Base-by-base conservation (phyloP, 164 flowering plant species). In the Berberis vulgaris region DNA sequence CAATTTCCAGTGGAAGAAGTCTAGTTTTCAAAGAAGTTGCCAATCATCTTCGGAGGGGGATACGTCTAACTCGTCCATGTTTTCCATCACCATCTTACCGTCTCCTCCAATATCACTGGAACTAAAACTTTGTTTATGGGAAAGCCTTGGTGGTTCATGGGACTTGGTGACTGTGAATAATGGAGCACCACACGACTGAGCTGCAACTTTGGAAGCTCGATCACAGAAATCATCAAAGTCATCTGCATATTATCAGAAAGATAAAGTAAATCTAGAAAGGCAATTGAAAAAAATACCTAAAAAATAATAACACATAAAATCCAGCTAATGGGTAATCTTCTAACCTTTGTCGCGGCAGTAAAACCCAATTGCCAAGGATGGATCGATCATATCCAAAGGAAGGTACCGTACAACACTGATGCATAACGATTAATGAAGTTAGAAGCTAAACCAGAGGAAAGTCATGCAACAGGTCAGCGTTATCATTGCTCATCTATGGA, bases 311-410 rank as follows among this genome's bases (percentile, higher is more conserved):
- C 50, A 52, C 10, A 61, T 4, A 61, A 10, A 41, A 10, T 55
- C 50, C 42, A 40, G 6, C 26, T 6, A n/a, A 2, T 55, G 38
- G 6, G 55, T 55, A 26, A 26, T 26, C 26, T 26, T 26, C 26
- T 26, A 26, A 84, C 96, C 89, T 84, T 80, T 87, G 77, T 84
- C 85, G 49, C 84, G 78, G 70, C 98, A 92, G 52, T 82, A 92
- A 72, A 92, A 92, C 40, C 98, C 95, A 64, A 92, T 81, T 13
- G 96, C 96, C 79, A 89, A 64, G 8, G 98, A 92, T 62, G 98
- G 83, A 78, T 92, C 98, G 56, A 92, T 80, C n/a, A 76, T 76
- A 6, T 84, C 89, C 4, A 92, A 72, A 7, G 86, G 82, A 65
- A 89, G 74, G 63, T 85, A 79, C 45, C 89, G 75, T 4, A 84